A percentile compares a stretch with the other conserved stretches of the same genome.
phyloP scores from a whole-genome alignment of 1,139 yeast species.

The Blastobotrys serpentis region DNA sequence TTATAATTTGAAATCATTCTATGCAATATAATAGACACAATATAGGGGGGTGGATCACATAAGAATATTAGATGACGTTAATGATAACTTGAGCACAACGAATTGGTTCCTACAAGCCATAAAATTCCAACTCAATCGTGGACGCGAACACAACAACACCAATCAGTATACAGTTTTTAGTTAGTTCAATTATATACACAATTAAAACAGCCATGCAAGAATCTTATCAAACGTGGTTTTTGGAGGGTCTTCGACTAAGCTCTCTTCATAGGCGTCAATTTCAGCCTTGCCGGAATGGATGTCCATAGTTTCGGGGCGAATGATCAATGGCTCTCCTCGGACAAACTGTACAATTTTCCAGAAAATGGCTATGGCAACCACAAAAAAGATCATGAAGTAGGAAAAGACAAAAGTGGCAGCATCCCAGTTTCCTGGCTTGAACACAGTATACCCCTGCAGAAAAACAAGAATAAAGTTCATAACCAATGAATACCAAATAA shows the following conservation, averaged over 20 bases:
- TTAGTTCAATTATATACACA: no score
- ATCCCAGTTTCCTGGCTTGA: slow-evolving; percentile 63
- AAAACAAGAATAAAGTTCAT: slow-evolving; percentile 62
- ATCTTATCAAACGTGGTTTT: slow-evolving; percentile 7
- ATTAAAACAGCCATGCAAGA: neutral
- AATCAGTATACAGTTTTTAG: no score
- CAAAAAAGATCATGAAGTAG: slow-evolving; percentile 64
- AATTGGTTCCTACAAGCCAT: no score
- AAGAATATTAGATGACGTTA: no score
- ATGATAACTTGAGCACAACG: no score
- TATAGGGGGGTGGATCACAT: no score
- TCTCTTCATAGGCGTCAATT: slow-evolving; percentile 49
- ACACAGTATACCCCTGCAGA: slow-evolving; percentile 65
- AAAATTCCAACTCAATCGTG: no score
- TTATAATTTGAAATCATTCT: no score
- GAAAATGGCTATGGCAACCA: slow-evolving; percentile 58
- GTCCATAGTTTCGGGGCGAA: slow-evolving; percentile 54
- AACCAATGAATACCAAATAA: slow-evolving; percentile 40
- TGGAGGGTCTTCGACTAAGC: slow-evolving; percentile 11
- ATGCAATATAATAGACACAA: no score
- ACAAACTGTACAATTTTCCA: slow-evolving; percentile 38
- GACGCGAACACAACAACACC: no score
- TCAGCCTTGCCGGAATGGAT: slow-evolving; percentile 61
- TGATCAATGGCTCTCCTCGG: slow-evolving; percentile 37
- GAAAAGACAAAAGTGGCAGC: slow-evolving; percentile 60